Base-by-base conservation (phyloP, 2,329 filamentous ascomycete species). In the Elsinoe necatrix region DNA sequence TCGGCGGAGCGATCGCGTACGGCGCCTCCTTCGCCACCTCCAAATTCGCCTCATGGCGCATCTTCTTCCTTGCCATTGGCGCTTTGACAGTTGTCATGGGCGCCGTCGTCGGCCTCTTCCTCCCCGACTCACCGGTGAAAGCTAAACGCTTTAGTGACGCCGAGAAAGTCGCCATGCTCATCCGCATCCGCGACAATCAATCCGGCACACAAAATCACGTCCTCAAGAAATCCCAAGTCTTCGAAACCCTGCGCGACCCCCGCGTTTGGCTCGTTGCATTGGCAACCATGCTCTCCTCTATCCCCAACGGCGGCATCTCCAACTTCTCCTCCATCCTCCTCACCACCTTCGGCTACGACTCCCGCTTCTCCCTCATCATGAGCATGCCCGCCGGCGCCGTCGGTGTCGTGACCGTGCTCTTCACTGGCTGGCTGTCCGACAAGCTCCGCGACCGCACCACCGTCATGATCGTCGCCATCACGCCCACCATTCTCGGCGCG, bases 401-500 rank as follows among this genome's bases (percentile, higher is more conserved):
- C 11, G 70, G 72, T 16, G 70, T 73, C 54, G 66, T 74, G 31
- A 69, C 70, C 2, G 67, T 75, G 3, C 65, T 75, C 1, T 64
- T 71, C 3, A 69, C 71, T 1, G 69, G 72, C 23, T 70, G 70
- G 18, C 56, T 69, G 12, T 71, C 73, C 14, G 71, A 74, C 29
- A 66, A 63, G 14, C 68, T 64, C 45, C 68, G 71, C 21, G 64
- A 72, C 55, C 71, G 75, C 42, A 72, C 72, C 59, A 68, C 71
- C 3, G 69, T 72, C 61, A 72, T 75, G 61, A 66, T 72, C 35
- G 64, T 72, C 34, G 70, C 73, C 54, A 70, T 74, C n/a, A 66
- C 77, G 14, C 75, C 75, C 0, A 74, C 71, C 0, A 74, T 79
- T 42, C 67, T 77, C 18, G 75, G 74, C 3, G 76, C 72, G 2